A percentile compares a stretch with the other conserved stretches of the same genome.
phyloP scores from a whole-genome alignment of 345 rosid genomes.

The Draba incana region DNA sequence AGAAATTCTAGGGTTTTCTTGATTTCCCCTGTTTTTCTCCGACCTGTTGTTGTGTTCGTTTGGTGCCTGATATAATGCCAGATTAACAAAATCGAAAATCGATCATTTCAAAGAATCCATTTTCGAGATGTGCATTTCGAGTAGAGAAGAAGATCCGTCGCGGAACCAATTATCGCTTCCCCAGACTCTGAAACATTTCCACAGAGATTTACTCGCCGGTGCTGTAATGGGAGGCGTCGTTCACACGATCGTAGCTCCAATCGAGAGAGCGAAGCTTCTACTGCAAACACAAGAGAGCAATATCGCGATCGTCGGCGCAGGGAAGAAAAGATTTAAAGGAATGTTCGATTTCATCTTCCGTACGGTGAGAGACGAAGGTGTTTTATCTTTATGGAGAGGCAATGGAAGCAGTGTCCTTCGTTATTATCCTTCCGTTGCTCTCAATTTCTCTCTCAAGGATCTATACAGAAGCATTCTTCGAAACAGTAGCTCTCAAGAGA shows the following conservation, averaged over 20 bases:
- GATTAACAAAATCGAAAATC: conserved; percentile 15
- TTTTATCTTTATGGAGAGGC: conserved; percentile 93
- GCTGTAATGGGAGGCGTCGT: conserved; percentile 93
- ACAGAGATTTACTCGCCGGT: conserved; percentile 87
- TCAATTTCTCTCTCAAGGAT: conserved; percentile 96
- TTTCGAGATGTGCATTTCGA: conserved; percentile 41
- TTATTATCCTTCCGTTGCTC: conserved; percentile 95
- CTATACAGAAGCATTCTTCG: conserved; percentile 73
- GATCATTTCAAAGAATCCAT: background rate
- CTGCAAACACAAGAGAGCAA: conserved; percentile 97
- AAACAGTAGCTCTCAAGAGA: conserved; percentile 51
- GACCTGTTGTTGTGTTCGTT: background rate
- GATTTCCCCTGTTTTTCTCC: no score
- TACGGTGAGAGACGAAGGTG: conserved; percentile 83
- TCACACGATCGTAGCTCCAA: conserved; percentile 96
- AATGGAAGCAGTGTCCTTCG: conserved; percentile 93
- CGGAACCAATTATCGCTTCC: conserved; percentile 17
- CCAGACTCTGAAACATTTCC: conserved; percentile 53
- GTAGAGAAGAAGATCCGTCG: conserved; percentile 45
- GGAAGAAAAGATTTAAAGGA: conserved; percentile 75
- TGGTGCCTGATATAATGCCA: conserved; percentile 12
- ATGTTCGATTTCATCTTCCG: conserved; percentile 89
- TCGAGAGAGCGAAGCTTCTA: conserved; percentile 88
- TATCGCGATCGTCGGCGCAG: conserved; percentile 64
- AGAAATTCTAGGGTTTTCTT: no score